Conservation (phyloP, 169 alveolate genomes). For the Babesia bovis region DNA sequence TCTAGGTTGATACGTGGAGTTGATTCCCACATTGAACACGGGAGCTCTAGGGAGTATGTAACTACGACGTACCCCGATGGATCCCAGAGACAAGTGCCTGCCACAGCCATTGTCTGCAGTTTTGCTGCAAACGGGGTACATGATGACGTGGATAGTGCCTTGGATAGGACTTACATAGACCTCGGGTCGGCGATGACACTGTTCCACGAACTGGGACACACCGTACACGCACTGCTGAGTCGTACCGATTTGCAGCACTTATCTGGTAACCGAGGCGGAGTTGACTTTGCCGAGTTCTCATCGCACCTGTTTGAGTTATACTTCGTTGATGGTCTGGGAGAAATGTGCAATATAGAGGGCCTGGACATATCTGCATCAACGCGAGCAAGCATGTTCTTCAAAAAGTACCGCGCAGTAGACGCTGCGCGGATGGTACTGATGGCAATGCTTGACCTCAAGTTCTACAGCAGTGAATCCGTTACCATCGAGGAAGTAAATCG, state of each 20-base stretch:
- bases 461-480: neutral
- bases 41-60: neutral
- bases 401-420: slow-evolving; percentile 49
- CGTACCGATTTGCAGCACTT: slow-evolving; percentile 75
- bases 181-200: slow-evolving; percentile 55
- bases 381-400: neutral
- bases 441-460: slow-evolving; percentile 42
- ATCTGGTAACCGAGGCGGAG: slow-evolving; percentile 80
- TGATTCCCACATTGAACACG: neutral
- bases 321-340: slow-evolving; percentile 20
- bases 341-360: slow-evolving; percentile 34
- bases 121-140: slow-evolving; percentile 19
- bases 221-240: slow-evolving; percentile 74
- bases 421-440: slow-evolving; percentile 35
- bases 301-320: slow-evolving; percentile 77
- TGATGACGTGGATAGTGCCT: slow-evolving; percentile 1
- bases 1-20: slow-evolving; percentile 54
- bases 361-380: neutral
- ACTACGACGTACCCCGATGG: slow-evolving; percentile 1
- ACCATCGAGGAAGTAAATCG: neutral
- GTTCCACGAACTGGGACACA: slow-evolving; percentile 80
- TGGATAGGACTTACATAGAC: slow-evolving; percentile 46
- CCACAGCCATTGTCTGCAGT: slow-evolving; percentile 72
- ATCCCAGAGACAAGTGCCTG: slow-evolving; percentile 64
- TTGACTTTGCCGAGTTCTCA: slow-evolving; percentile 78